Conservation (phyloP, 495 filamentous ascomycete genomes). For the Penicillium paradoxum region DNA sequence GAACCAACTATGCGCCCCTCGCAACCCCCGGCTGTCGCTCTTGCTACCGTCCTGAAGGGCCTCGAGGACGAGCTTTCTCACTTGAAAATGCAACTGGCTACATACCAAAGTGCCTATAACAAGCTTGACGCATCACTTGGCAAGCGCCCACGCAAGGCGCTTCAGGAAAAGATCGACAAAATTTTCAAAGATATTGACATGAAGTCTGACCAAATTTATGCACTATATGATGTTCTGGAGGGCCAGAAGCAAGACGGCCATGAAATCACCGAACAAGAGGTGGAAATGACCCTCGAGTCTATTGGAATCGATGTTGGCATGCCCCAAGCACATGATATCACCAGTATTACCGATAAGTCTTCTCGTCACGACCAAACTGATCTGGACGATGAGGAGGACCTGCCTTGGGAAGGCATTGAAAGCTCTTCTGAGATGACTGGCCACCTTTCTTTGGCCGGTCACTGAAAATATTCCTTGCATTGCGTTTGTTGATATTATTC, state of each 20-base stretch:
- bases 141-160: slow-evolving; percentile 60
- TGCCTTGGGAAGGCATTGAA: slow-evolving; percentile 53
- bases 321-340: slow-evolving; percentile 24
- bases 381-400: slow-evolving; percentile 37
- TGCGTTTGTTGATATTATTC: not conserved
- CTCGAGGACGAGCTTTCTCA: slow-evolving; percentile 80
- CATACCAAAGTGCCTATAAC: slow-evolving; percentile 58
- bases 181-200: slow-evolving; percentile 62
- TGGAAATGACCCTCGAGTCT: slow-evolving; percentile 62
- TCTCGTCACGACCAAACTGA: slow-evolving; percentile 26
- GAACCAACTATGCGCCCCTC: slow-evolving; percentile 75
- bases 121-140: slow-evolving; percentile 62
- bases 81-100: slow-evolving; percentile 61
- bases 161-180: slow-evolving; percentile 60
- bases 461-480: slow-evolving; percentile 1
- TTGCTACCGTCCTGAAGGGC: slow-evolving; percentile 74
- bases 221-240: slow-evolving; percentile 84
- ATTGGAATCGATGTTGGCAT: slow-evolving; percentile 46
- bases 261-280: slow-evolving; percentile 59
- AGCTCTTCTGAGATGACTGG: slow-evolving; percentile 46
- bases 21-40: slow-evolving; percentile 65
- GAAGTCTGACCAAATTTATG: slow-evolving; percentile 85
- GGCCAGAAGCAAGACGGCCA: slow-evolving; percentile 64
- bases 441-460: slow-evolving; percentile 10
- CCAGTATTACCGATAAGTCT: slow-evolving; percentile 33